phyloP scores from a whole-genome alignment of 768 basidiomycete species.

The Agrocybe pediades region DNA sequence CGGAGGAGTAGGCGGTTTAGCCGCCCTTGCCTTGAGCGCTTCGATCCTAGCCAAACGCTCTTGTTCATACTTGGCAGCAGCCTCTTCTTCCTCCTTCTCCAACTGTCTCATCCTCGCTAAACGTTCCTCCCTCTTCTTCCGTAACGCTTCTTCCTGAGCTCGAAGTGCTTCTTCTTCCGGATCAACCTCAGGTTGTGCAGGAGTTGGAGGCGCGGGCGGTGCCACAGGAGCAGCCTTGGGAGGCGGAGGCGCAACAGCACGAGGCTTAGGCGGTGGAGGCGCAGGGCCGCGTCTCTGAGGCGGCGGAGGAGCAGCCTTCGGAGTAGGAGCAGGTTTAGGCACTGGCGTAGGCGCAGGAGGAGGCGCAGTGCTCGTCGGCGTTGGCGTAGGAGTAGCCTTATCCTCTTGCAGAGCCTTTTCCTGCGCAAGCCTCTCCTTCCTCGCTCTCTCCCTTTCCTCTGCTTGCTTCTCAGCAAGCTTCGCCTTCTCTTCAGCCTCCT shows the following conservation, averaged over 20 bases:
- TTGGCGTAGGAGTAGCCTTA: conserved; percentile 29
- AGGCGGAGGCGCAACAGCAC: conserved; percentile 8
- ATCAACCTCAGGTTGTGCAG: conserved; percentile 55
- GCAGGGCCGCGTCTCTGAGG: conserved; percentile 13
- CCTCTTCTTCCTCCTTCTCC: conserved; percentile 56
- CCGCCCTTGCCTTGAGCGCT: conserved; percentile 31
- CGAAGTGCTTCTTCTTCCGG: conserved; percentile 75
- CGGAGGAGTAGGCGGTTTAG: conserved; percentile 27
- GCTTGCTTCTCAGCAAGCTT: conserved; percentile 78
- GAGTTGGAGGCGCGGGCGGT: conserved; percentile 22
- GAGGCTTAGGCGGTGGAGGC: conserved; percentile 30
- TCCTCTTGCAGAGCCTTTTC: conserved; percentile 68
- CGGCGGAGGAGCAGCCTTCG: conserved; percentile 41
- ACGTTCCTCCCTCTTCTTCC: conserved; percentile 74
- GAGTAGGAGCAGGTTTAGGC: conserved; percentile 30
- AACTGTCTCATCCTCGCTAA: conserved; percentile 47
- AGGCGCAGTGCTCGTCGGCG: conserved; percentile 25
- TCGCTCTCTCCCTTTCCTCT: conserved; percentile 72
- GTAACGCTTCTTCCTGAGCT: conserved; percentile 69
- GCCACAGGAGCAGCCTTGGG: conserved; percentile 20
- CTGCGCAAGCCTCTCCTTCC: conserved; percentile 73
- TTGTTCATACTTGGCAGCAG: conserved; percentile 51
- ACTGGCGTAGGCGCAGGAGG: conserved; percentile 34
- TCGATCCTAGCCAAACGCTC: conserved; percentile 38
- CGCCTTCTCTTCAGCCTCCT: conserved; percentile 88